Percentiles rank a stretch among this genome's conserved stretches.
phyloP scores from a whole-genome alignment of 2,329 filamentous ascomycete species.

The Metarhizium rileyi region DNA sequence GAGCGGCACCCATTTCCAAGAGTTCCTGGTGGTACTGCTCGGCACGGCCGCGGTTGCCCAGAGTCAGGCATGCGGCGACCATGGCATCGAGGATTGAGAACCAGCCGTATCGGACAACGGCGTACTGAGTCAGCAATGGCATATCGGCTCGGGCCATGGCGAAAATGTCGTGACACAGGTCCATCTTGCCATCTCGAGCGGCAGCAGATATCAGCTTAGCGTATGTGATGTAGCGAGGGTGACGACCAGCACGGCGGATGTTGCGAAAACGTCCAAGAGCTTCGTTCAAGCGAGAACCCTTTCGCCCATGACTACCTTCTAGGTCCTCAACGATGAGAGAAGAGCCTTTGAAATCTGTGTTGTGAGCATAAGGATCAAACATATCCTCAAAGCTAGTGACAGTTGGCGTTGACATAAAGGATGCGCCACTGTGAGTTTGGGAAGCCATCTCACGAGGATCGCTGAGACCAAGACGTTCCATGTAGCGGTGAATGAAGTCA shows the following conservation, averaged over 20 bases:
- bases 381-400: slow-evolving; percentile 64
- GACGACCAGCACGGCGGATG: slow-evolving; percentile 83
- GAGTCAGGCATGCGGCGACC: slow-evolving; percentile 81
- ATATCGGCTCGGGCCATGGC: slow-evolving; percentile 84
- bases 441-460: slow-evolving; percentile 44
- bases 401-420: slow-evolving; percentile 44
- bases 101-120: slow-evolving; percentile 89
- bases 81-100: slow-evolving; percentile 92
- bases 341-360: slow-evolving; percentile 88
- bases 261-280: slow-evolving; percentile 79
- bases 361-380: slow-evolving; percentile 83
- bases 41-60: slow-evolving; percentile 71
- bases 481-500: slow-evolving; percentile 55
- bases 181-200: slow-evolving; percentile 73
- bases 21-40: slow-evolving; percentile 87
- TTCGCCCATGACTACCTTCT: slow-evolving; percentile 67
- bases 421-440: slow-evolving; percentile 34
- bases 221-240: slow-evolving; percentile 93
- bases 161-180: slow-evolving; percentile 76
- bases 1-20: slow-evolving; percentile 78
- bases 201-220: slow-evolving; percentile 89
- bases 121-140: slow-evolving; percentile 73
- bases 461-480: slow-evolving; percentile 43
- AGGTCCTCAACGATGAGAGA: slow-evolving; percentile 82
- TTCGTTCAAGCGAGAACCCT: slow-evolving; percentile 65